A percentile compares a stretch with the other conserved stretches of the same genome.
Conservation (phyloP, 116 monocot species). For the Dioscorea cayenensis region DNA sequence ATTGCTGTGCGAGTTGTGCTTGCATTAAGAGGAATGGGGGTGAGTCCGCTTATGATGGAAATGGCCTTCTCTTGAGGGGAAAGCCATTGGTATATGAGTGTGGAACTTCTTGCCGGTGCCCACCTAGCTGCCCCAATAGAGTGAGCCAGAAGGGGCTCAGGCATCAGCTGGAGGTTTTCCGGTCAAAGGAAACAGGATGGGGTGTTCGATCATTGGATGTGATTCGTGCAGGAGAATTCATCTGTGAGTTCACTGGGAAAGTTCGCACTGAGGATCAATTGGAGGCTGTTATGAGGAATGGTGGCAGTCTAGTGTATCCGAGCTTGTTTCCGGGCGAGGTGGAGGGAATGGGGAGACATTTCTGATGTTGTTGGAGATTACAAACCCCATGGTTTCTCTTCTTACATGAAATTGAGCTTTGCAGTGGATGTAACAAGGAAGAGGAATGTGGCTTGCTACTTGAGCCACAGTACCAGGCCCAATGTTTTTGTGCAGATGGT, state of each 20-base stretch:
- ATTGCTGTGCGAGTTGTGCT: slow-evolving; percentile 1
- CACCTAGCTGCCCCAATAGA: slow-evolving; percentile 48
- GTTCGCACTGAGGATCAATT: slow-evolving; percentile 42
- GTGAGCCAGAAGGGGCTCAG: slow-evolving; percentile 61
- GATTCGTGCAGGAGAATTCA: slow-evolving; percentile 64
- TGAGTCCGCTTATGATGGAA: slow-evolving; percentile 54
- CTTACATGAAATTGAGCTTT: slow-evolving; percentile 19
- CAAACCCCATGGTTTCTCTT: slow-evolving; percentile 14
- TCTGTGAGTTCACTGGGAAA: slow-evolving; percentile 58
- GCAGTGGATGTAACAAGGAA: slow-evolving; percentile 54
- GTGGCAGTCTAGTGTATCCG: slow-evolving; percentile 45
- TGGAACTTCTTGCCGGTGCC: slow-evolving; percentile 48
- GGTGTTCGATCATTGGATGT: slow-evolving; percentile 77
- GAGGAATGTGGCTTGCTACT: slow-evolving; percentile 64
- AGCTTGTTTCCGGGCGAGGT: slow-evolving; percentile 41
- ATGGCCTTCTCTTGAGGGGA: slow-evolving; percentile 57
- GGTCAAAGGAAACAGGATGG: slow-evolving; percentile 59
- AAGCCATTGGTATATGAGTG: slow-evolving; percentile 75
- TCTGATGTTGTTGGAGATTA: slow-evolving; percentile 40
- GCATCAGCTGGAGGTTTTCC: slow-evolving; percentile 64
- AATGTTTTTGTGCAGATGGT: slow-evolving; percentile 72
- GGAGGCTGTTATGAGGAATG: slow-evolving; percentile 24
- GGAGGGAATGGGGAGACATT: slow-evolving; percentile 67
- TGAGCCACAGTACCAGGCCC: slow-evolving; percentile 58
- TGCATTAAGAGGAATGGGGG: slow-evolving; percentile 58